These are phyloP conservation scores for Schwanniomyces pseudopolymorphus DNA, from an alignment of 805 yeast genomes.

Conservation along the genomic window DNA sequence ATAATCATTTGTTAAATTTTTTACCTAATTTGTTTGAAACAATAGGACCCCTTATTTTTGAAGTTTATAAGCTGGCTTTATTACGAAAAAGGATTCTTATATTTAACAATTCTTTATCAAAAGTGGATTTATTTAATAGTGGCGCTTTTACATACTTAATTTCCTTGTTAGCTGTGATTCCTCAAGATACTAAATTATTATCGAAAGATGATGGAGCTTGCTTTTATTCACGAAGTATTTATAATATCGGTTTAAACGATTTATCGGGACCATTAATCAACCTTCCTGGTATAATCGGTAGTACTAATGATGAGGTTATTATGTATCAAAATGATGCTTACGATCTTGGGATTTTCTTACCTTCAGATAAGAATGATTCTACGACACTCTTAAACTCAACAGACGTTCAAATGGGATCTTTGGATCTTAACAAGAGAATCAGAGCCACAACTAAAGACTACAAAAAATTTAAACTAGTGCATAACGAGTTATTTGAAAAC, in stretches of 20 bases:
- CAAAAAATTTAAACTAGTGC: constrained; percentile 32
- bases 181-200: constrained; percentile 47
- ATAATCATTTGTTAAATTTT: constrained; percentile 43
- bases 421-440: constrained; percentile 11
- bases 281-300: constrained; percentile 49
- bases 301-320: constrained; percentile 67
- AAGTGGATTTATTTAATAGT: constrained; percentile 15
- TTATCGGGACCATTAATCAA: constrained; percentile 18
- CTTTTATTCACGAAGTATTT: constrained; percentile 49
- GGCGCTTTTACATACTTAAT: constrained; percentile 57
- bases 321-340: constrained; percentile 52
- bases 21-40: constrained; percentile 46
- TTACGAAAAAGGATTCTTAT: constrained; percentile 57
- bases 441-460: constrained; percentile 39
- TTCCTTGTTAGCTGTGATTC: constrained; percentile 61
- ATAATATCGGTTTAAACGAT: constrained; percentile 63
- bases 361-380: constrained; percentile 14
- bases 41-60: constrained; percentile 66
- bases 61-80: constrained; percentile 61
- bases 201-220: constrained; percentile 7
- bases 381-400: constrained; percentile 11
- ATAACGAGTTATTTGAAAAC: constrained; percentile 19
- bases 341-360: constrained; percentile 41
- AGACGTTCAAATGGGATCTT: constrained; percentile 8
- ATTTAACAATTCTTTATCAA: constrained; percentile 28